Evolutionary conservation across 2,329 filamentous ascomycete species (phyloP), one percentile per base, ranked within the genome.

Genomic region (Phialophora macrospora): DNA sequence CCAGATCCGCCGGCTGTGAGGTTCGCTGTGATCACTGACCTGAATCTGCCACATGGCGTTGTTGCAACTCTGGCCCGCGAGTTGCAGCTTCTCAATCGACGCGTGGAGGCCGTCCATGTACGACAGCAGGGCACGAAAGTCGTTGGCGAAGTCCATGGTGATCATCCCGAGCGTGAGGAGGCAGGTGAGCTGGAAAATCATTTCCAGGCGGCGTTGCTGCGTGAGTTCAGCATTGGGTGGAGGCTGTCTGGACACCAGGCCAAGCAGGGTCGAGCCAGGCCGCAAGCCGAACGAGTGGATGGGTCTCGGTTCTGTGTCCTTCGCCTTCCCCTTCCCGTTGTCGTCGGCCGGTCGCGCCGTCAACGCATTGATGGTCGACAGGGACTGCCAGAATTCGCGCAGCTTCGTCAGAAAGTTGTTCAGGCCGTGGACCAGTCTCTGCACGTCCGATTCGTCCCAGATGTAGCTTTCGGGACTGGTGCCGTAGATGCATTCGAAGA

Each of bases 401-500:
- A 67, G 20, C 55, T 63, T 58, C 12, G 11, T 12, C 38, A 69
- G 48, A 32, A 68, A 69, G 26, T 22, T 28, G 26, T 69, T 69
- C 28, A 69, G 32, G 1, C 60, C 63, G 17, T 38, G 51, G 5
- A 65, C 30, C 44, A 69, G 52, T 30, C 62, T 54, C 38, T 63
- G 57, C 12, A 69, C 38, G 54, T 68, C 67, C 8, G 64, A 62
- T 11, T 56, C 49, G 57, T 68, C 67, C 67, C 67, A 69, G 52
- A 69, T 65, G 32, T 69, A 69, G 56, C 67, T 69, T 55, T 68
- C 60, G 9, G 65, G 65, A 32, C 64, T 63, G 2, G 67, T 69
- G 26, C 67, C 67, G 55, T 69, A 69, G 48, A 69, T 69, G 67
- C 67, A 69, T 51, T 69, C 67, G 44, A 69, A 69, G 46, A 69